phyloP scores from a whole-genome alignment of 352 stramenopile species.

The Globisporangium nagaii region DNA sequence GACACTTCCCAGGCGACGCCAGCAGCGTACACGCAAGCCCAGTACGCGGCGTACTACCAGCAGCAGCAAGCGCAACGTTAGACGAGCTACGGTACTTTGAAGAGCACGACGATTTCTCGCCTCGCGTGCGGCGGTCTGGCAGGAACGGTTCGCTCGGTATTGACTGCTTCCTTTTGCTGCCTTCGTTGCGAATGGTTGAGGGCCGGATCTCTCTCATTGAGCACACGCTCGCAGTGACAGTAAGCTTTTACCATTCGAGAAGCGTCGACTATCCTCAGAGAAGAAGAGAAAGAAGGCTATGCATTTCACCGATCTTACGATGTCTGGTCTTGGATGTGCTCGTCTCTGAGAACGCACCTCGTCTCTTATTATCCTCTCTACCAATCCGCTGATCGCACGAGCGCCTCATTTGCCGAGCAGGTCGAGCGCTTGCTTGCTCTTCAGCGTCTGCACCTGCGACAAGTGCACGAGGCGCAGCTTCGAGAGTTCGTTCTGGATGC shows the following conservation, averaged over 20 bases:
- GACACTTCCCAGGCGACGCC: constrained; percentile 13
- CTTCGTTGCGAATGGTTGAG: constrained; percentile 4
- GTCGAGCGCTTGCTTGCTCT: constrained; percentile 79
- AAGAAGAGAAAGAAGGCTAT: background rate
- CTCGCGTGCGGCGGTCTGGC: no score
- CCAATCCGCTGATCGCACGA: background rate
- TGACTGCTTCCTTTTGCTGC: no score
- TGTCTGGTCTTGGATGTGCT: background rate
- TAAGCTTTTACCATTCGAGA: no score
- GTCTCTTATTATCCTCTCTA: background rate
- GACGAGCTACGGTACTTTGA: no score
- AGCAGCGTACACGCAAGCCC: constrained; percentile 36
- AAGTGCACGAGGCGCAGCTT: constrained; percentile 82
- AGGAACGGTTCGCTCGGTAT: no score
- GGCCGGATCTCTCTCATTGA: constrained; percentile 1
- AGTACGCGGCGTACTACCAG: constrained; percentile 72
- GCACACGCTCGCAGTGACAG: no score
- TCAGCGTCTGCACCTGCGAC: constrained; percentile 81
- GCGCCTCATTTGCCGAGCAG: constrained; percentile 51
- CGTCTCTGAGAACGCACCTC: background rate
- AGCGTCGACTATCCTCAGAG: background rate
- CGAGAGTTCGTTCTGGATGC: constrained; percentile 80
- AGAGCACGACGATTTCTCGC: background rate
- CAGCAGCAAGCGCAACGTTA: constrained; percentile 24
- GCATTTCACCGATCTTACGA: constrained; percentile 1